Conservation (phyloP, 1,139 yeast genomes). For the Yamadazyma jaroonii region DNA sequence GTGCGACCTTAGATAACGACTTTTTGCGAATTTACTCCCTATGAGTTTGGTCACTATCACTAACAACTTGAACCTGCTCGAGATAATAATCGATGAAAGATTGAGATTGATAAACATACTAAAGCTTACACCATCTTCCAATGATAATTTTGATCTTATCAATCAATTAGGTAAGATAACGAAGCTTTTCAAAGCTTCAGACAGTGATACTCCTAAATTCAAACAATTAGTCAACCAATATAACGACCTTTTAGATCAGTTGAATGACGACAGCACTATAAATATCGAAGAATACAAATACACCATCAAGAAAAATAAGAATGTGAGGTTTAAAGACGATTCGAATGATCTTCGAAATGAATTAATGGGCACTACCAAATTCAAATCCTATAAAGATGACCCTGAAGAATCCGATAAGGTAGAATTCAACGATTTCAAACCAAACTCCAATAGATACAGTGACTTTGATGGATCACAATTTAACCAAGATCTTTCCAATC, state of each 20-base stretch:
- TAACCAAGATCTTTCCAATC: slow-evolving; percentile 31
- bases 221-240: slow-evolving; percentile 21
- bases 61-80: slow-evolving; percentile 33
- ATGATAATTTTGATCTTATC: slow-evolving; percentile 54
- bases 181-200: slow-evolving; percentile 27
- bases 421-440: too few relatives aligned
- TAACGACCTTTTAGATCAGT: slow-evolving; percentile 17
- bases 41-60: slow-evolving; percentile 1
- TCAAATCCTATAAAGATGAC: slow-evolving; percentile 45
- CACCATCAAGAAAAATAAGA: slow-evolving; percentile 22
- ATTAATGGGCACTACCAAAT: slow-evolving; percentile 18
- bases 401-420: slow-evolving; percentile 18
- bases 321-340: slow-evolving; percentile 53
- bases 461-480: background rate
- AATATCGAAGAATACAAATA: slow-evolving; percentile 34
- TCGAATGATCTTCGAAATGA: slow-evolving; percentile 14
- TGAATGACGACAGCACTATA: slow-evolving; percentile 28
- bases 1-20: too few relatives aligned
- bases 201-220: slow-evolving; percentile 22
- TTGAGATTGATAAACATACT: slow-evolving; percentile 39
- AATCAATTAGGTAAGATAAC: slow-evolving; percentile 37
- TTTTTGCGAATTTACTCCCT: too few relatives aligned
- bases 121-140: slow-evolving; percentile 47
- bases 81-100: slow-evolving; percentile 49
- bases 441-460: background rate